Conservation (phyloP, 192 early-diverging fungal species). For the Podochytrium sp. region DNA sequence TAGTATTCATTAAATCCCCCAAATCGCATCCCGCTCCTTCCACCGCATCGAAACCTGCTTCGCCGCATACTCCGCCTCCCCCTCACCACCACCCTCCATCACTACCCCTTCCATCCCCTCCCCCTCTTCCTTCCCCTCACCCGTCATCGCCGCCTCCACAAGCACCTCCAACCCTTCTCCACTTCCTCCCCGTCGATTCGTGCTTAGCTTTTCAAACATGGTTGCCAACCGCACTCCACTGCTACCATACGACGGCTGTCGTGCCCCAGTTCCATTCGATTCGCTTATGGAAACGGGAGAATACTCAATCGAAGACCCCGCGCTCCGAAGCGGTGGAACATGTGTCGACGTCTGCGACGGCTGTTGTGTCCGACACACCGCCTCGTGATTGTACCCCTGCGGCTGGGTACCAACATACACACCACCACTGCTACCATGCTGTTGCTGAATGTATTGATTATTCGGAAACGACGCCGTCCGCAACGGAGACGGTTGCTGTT, state of each 20-base stretch:
- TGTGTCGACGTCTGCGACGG: too few relatives aligned
- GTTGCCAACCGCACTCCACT: neutral
- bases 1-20: constrained; percentile 24
- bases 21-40: constrained; percentile 27
- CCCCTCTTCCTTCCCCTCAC: neutral
- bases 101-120: neutral
- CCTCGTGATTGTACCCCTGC: neutral
- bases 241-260: neutral
- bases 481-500: neutral
- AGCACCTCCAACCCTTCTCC: neutral
- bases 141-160: neutral
- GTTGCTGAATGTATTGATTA: neutral
- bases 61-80: neutral
- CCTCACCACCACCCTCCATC: neutral
- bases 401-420: neutral
- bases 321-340: too few relatives aligned
- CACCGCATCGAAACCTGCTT: constrained; percentile 15
- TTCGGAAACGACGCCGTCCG: neutral
- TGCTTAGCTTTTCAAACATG: constrained; percentile 28
- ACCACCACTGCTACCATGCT: neutral
- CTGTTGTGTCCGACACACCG: too few relatives aligned
- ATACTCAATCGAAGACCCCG: too few relatives aligned
- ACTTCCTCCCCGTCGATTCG: neutral
- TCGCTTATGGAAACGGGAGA: too few relatives aligned
- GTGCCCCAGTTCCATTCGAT: neutral